Evolutionary conservation across 768 basidiomycete genomes (phyloP), one percentile per base, ranked within the genome.

Genomic region (Suillus subalutaceus): DNA sequence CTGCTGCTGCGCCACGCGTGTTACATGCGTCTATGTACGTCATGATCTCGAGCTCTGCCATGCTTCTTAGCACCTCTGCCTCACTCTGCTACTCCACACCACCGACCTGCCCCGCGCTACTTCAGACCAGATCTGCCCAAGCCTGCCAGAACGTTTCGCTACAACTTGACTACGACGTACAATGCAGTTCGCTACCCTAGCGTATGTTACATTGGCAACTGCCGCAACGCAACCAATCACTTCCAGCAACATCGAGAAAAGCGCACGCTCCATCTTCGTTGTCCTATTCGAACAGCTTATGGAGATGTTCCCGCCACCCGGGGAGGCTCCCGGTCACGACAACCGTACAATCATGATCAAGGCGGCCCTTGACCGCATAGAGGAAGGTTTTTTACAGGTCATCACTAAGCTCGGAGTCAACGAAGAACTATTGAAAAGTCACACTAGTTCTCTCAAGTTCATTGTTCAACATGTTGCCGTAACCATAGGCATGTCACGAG

Each of bases 241-340:
- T 40, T 23, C 57, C 23, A 26, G 40, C 13, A 41, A 41, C 13
- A 41, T 41, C 40, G 40, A 41, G 40, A 13, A 4, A 41, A 15
- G 12, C 5, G 40, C 9, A 37, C 37, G 16, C 18, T 30, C 41
- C 3, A 57, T 41, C 9, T 63, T 70, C n/a, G 20, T 32, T 35
- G 23, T 46, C 13, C 61, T 80, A 30, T 64, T 75, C 41, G 70
- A 69, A 4, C 75, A 78, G 59, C 63, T 78, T 12, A 38, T 69
- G 58, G 52, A 48, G 3, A 59, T 44, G 55, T 78, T 83, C 61
- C 71, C 76, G 4, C 65, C 75, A 2, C 75, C 79, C 6, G 70
- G 70, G 40, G 44, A 76, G 38, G 76, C 77, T 9, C 75, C 77
- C 6, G 64, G 70, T 15, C 77, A 79, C 62, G 72, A 69, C 41